Evolutionary conservation across 2,329 filamentous ascomycete genomes (phyloP).

Genomic region (Epichloe aotearoae): DNA sequence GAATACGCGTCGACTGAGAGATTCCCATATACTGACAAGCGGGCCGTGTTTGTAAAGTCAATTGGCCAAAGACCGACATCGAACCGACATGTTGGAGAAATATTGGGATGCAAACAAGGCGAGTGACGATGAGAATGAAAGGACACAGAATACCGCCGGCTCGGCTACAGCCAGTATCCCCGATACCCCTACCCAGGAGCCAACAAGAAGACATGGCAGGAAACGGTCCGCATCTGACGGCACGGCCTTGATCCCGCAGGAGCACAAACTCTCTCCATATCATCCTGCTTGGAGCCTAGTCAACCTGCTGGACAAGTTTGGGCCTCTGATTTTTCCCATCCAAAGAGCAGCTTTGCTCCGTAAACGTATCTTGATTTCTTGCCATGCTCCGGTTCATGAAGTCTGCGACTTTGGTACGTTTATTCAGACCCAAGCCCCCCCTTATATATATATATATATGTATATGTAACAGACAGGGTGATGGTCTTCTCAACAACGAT

Average conservation of each 20-base stretch:
- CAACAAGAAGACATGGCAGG: conserved; percentile 34
- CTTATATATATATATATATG: conserved; percentile 1
- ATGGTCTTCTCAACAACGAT: too few relatives aligned
- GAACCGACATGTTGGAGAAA: conserved; percentile 52
- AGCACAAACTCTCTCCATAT: conserved; percentile 57
- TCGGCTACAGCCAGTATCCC: conserved; percentile 25
- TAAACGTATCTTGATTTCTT: conserved; percentile 78
- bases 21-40: not conserved
- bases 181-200: conserved; percentile 16
- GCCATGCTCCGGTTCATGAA: conserved; percentile 71
- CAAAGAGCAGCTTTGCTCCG: conserved; percentile 76
- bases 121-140: conserved; percentile 14
- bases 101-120: conserved; percentile 58
- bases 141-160: conserved; percentile 7
- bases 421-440: not conserved
- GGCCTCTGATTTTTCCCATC: conserved; percentile 82
- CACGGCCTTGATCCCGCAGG: conserved; percentile 40
- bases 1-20: too few relatives aligned
- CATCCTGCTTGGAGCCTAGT: conserved; percentile 81
- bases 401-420: conserved; percentile 76
- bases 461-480: too few relatives aligned
- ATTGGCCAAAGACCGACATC: conserved; percentile 51
- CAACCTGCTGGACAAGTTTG: conserved; percentile 67
- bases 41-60: conserved; percentile 22
- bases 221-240: conserved; percentile 51